Evolutionary conservation across 2,329 filamentous ascomycete species (phyloP), one percentile per base, ranked within the genome.

Genomic region (Ascochyta koolunga): DNA sequence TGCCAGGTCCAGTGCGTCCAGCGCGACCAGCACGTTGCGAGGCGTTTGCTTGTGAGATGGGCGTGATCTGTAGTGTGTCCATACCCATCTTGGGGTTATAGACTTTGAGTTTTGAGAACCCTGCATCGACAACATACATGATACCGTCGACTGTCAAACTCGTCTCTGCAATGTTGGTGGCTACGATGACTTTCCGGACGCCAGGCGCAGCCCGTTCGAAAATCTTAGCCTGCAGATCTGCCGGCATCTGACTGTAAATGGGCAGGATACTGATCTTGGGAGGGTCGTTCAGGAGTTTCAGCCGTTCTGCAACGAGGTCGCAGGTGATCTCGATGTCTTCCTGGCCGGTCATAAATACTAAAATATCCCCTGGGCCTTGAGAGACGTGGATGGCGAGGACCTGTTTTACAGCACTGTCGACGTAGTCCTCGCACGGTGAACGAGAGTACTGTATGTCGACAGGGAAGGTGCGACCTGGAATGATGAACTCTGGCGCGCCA

Each of bases 81-180:
- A 99, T 99, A 52, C 95, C 95, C 91, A 99, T 98, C 47, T 93
- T 90, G 5, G 95, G 93, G 68, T 99, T 99, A 77, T 98, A 99
- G 4, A 99, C 95, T 73, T 99, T 99, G 71, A 98, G 85, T 74
- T 99, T 99, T 2, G 92, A 96, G 75, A 93, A 99, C 0, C 95
- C 95, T 1, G 91, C 87, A 73, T 99, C 95, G 4, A 99, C 95
- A 19, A 99, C 95, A 68, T 96, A 99, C 89, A 98, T 98, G 76
- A 99, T 99, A 62, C 95, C 95, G 70, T 99, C 95, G 5, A 99
- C 95, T 0, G 95, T 99, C 78, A 99, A 80, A 81, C 92, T 96
- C 0, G 95, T 99, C 76, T 99, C 95, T 2, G 95, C 95, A 75
- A 99, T 99, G 68, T 99, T 99, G 27, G 95, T 99, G 1, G 96